Base-by-base conservation (phyloP, 169 alveolate species). In the Babesia bigemina region DNA sequence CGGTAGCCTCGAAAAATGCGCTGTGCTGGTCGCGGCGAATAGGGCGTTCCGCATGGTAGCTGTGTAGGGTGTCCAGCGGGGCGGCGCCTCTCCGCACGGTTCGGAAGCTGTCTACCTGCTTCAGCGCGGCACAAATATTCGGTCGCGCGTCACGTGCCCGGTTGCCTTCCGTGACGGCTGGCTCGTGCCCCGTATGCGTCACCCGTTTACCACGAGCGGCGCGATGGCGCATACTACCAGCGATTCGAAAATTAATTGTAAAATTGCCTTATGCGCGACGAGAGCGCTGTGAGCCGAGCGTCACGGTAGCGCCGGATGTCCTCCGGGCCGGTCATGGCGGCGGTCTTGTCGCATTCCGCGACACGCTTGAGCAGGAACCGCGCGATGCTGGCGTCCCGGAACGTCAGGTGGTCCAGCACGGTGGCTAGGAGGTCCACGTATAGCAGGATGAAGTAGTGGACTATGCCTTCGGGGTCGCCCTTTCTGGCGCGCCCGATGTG, bases 381-480 rank as follows among this genome's bases (percentile, higher is more conserved):
- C 28, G 86, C 72, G 16, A 63, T 82, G 71, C 60, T 57, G 24
- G 70, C 50, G 39, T 55, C 61, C 26, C 63, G 42, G 45, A 78
- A 67, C 33, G 81, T 44, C 29, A 78, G 29, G 39, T 69, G 69
- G 33, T 78, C 86, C 53, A 78, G 47, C 26, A 78, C 50, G 19
- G 79, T 60, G 12, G 79, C 57, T 2, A 78, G 17, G 24, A 78
- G 42, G 55, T 78, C 63, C 26, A 45, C 63, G 24, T 24, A 70
- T 52, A 78, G 75, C 44, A 49, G 42, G n/a, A 33, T 26, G 22
- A 78, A 65, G 58, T 78, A 78, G 44, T 70, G 66, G 10, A 39
- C 55, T 14, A 62, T 12, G 24, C 59, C 70, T 22, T 53, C 53
- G 24, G 45, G 45, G 44, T 65, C 86, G 21, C 63, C 63, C 69